Evolutionary conservation across 805 yeast species (phyloP).

Genomic region (Yamadazyma paraphyllophila): DNA sequence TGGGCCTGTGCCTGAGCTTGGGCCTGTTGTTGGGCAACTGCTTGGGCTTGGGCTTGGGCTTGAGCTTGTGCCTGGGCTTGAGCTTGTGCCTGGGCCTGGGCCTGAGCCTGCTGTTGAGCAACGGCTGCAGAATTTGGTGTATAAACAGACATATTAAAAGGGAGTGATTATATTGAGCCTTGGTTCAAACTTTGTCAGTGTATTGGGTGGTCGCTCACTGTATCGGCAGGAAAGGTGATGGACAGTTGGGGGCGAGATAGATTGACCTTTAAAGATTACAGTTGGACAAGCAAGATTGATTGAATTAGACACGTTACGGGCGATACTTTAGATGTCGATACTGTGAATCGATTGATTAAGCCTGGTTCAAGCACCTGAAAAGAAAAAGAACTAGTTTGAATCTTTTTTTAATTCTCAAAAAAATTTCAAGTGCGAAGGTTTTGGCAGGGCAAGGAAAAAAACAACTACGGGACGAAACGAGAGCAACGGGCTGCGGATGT

Average conservation of each 20-base stretch:
- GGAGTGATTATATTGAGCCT: no score
- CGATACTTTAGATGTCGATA: no score
- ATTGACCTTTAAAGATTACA: background rate
- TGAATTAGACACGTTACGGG: background rate
- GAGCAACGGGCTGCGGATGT: background rate
- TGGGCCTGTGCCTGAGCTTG: slow-evolving; percentile 17
- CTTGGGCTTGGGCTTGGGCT: slow-evolving; percentile 24
- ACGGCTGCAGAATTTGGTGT: slow-evolving; percentile 31
- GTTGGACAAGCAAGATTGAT: background rate
- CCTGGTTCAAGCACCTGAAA: background rate
- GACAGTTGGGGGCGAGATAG: background rate
- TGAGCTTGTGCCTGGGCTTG: slow-evolving; percentile 17
- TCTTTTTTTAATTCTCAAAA: slow-evolving; percentile 1
- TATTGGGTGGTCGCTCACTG: background rate
- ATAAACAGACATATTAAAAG: slow-evolving; percentile 30
- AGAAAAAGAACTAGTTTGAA: slow-evolving; percentile 2
- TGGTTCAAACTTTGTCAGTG: no score
- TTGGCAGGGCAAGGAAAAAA: slow-evolving; percentile 1
- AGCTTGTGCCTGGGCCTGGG: slow-evolving; percentile 23
- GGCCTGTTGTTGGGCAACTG: slow-evolving; percentile 19
- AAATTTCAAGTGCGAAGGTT: slow-evolving; percentile 6
- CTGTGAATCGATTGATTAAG: background rate
- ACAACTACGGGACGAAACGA: background rate
- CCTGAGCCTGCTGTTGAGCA: slow-evolving; percentile 18
- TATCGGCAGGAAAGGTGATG: background rate